These are phyloP conservation scores for Durusdinium trenchii DNA, from an alignment of 73 alveolate genomes.

Conservation along the genomic window DNA sequence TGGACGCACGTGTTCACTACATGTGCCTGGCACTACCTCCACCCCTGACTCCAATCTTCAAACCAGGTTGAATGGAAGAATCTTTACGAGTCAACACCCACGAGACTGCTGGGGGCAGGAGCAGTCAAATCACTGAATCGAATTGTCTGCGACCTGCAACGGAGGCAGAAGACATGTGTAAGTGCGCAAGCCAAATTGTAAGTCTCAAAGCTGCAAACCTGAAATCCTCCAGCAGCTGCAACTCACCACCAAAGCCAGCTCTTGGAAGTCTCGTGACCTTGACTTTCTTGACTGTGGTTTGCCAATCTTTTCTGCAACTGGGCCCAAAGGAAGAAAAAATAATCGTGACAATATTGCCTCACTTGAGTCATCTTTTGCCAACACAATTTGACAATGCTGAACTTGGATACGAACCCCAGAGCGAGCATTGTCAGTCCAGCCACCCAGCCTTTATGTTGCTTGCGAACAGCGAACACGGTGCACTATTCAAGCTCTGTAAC, in stretches of 20 bases:
- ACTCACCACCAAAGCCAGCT: constrained; percentile 72
- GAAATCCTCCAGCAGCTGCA: constrained; percentile 75
- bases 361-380: not conserved
- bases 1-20: not conserved
- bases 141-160: constrained; percentile 56
- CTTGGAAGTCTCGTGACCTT: constrained; percentile 43
- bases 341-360: too few species aligned
- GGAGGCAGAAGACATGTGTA: not conserved
- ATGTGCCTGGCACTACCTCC: not conserved
- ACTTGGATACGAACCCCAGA: constrained; percentile 40
- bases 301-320: not conserved
- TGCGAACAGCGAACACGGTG: not conserved
- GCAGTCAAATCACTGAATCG: constrained; percentile 72
- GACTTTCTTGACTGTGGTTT: not conserved
- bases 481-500: not conserved
- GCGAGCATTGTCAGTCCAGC: constrained; percentile 74
- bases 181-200: not conserved
- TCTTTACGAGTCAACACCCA: not conserved
- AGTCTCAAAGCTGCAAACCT: not conserved
- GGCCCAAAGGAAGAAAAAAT: too few species aligned
- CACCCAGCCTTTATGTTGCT: constrained; percentile 24
- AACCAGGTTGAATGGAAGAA: not conserved
- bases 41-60: not conserved
- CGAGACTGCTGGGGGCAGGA: not conserved
- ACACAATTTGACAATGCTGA: not conserved